Percentiles rank a stretch among this genome's conserved stretches.
Conservation (phyloP, 176 grass and related monocot species). For the Metroxylon sagu region DNA sequence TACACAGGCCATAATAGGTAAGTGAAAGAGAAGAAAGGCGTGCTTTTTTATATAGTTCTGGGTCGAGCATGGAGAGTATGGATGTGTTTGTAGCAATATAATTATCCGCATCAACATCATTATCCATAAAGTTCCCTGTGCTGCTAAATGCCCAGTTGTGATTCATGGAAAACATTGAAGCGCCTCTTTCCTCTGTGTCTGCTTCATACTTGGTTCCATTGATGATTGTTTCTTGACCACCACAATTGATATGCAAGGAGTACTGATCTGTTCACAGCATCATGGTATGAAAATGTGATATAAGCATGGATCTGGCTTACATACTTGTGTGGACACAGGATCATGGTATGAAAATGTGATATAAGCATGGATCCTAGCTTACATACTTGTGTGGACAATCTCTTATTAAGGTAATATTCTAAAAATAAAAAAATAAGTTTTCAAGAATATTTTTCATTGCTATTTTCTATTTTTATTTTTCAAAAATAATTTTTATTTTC, state of each 20-base stretch:
- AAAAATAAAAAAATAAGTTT: too few relatives aligned
- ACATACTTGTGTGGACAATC: too few relatives aligned
- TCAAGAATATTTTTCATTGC: too few relatives aligned
- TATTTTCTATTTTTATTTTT: too few relatives aligned
- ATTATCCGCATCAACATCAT: slow-evolving; percentile 56
- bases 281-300: too few relatives aligned
- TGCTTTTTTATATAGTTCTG: slow-evolving; percentile 60
- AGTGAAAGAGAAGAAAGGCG: slow-evolving; percentile 86
- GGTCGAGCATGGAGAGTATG: slow-evolving; percentile 38
- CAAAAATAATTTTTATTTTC: too few relatives aligned
- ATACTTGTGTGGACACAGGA: background rate
- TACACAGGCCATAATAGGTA: slow-evolving; percentile 85
- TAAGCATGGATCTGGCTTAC: too few relatives aligned
- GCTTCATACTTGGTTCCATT: slow-evolving; percentile 59
- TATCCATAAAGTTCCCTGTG: slow-evolving; percentile 83
- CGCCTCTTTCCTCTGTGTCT: slow-evolving; percentile 55
- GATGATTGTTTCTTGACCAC: slow-evolving; percentile 52
- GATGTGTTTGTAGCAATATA: slow-evolving; percentile 54
- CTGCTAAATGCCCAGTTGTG: slow-evolving; percentile 95
- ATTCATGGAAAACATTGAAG: slow-evolving; percentile 32
- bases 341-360: too few relatives aligned
- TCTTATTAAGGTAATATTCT: too few relatives aligned
- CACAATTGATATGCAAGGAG: slow-evolving; percentile 79
- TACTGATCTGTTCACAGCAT: slow-evolving; percentile 33
- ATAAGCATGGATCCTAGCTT: too few relatives aligned